A percentile compares a stretch with the other conserved stretches of the same genome.
Evolutionary conservation across 768 basidiomycete genomes (phyloP).

Genomic region (Pleurotus salmoneostramineus): DNA sequence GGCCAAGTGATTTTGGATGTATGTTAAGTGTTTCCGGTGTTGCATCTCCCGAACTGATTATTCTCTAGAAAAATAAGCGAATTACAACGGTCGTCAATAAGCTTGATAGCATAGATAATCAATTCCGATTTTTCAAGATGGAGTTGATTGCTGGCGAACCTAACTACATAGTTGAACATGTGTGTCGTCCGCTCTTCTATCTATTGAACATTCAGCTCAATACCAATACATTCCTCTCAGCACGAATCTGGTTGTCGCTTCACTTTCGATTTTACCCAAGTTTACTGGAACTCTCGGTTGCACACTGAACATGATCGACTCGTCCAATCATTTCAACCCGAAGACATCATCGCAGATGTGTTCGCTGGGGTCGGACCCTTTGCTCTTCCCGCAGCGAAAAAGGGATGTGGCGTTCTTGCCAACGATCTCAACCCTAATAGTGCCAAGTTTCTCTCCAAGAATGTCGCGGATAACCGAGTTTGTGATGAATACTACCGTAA

Average conservation of each 20-base stretch:
- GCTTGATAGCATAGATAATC: constrained; percentile 75
- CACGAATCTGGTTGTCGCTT: constrained; percentile 84
- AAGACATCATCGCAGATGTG: constrained; percentile 86
- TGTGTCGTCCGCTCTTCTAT: constrained; percentile 30
- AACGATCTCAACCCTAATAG: constrained; percentile 95
- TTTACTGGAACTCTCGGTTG: constrained; percentile 98
- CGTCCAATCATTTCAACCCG: constrained; percentile 64
- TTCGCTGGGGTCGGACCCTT: constrained; percentile 99
- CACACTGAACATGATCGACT: constrained; percentile 89
- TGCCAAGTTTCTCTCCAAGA: constrained; percentile 68
- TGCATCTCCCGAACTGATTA: not conserved
- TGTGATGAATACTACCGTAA: constrained; percentile 17
- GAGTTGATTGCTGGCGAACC: constrained; percentile 91
- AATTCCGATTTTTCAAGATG: constrained; percentile 95
- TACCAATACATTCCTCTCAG: constrained; percentile 32
- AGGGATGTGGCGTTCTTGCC: constrained; percentile 84
- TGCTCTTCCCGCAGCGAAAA: constrained; percentile 88
- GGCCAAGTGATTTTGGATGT: constrained; percentile 93
- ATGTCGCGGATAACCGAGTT: constrained; percentile 77
- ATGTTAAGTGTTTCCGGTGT: constrained; percentile 21
- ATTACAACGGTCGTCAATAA: constrained; percentile 95
- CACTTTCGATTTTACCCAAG: constrained; percentile 90
- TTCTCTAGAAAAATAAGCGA: constrained; percentile 74
- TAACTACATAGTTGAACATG: constrained; percentile 84
- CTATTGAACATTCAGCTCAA: not conserved